These are phyloP conservation scores for Atkinsonella texensis DNA, from an alignment of 2,329 filamentous ascomycete species.

Conservation along the genomic window DNA sequence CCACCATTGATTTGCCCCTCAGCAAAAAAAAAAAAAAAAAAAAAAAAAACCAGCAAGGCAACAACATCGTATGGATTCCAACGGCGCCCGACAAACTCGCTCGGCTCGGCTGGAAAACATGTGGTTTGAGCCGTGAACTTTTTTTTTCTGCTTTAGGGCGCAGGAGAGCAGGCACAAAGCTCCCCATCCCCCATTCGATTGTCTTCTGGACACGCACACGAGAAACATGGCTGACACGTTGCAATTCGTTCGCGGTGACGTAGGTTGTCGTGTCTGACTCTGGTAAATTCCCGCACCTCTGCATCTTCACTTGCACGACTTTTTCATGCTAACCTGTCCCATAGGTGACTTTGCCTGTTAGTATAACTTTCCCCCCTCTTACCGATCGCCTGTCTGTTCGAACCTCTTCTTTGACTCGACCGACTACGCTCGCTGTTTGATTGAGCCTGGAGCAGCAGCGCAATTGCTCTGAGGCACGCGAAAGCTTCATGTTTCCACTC, in stretches of 20 bases:
- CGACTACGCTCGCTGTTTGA: no score
- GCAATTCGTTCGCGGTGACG: slow-evolving; percentile 9
- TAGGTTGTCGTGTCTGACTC: slow-evolving; percentile 95
- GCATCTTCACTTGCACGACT: not conserved
- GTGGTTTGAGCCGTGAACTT: not conserved
- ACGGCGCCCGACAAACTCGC: not conserved
- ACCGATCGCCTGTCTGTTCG: not conserved
- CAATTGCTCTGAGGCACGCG: no score
- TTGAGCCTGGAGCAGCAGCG: no score
- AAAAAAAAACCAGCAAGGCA: not conserved
- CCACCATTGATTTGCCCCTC: slow-evolving; percentile 17
- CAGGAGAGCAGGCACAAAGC: no score
- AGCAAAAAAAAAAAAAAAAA: not conserved
- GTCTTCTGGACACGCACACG: not conserved
- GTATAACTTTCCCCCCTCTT: slow-evolving; percentile 23
- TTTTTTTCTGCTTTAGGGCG: not conserved
- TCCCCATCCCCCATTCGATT: not conserved
- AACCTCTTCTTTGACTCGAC: not conserved
- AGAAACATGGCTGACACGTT: slow-evolving; percentile 13
- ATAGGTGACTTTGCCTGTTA: slow-evolving; percentile 67
- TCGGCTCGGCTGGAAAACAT: not conserved
- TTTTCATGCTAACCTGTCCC: slow-evolving; percentile 15
- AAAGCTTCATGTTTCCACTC: no score
- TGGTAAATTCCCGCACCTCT: slow-evolving; percentile 46
- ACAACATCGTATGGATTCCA: not conserved